Evolutionary conservation across 202 grass and related monocot genomes (phyloP).

Genomic region (Schoenoplectus triqueter): DNA sequence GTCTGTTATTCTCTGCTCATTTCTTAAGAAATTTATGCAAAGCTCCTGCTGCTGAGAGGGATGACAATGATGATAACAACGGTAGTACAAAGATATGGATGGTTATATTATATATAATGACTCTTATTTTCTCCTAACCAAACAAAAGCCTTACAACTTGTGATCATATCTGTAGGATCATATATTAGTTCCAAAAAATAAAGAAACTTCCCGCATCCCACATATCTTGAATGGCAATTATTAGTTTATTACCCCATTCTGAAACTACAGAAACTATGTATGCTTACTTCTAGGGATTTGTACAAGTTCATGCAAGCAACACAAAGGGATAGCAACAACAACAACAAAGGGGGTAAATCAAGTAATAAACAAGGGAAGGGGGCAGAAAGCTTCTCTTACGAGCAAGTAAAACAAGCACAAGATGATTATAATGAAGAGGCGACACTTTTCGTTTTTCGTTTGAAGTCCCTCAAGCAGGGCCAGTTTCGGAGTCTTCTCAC

Average conservation of each 20-base stretch:
- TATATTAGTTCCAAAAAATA: constrained; percentile 2
- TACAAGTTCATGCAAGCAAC: constrained; percentile 71
- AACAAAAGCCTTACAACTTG: background rate
- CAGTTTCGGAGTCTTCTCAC: constrained; percentile 97
- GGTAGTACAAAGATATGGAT: background rate
- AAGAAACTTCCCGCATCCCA: background rate
- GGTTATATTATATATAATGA: background rate
- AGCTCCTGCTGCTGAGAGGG: no score
- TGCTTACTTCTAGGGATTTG: constrained; percentile 69
- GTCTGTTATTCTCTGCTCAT: no score
- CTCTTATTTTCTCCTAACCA: background rate
- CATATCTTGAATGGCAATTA: background rate
- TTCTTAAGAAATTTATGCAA: no score
- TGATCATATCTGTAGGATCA: background rate
- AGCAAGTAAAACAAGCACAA: constrained; percentile 86
- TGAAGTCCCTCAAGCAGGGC: constrained; percentile 97
- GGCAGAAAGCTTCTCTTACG: constrained; percentile 42
- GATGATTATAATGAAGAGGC: constrained; percentile 92
- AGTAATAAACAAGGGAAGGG: constrained; percentile 67
- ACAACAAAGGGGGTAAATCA: constrained; percentile 58
- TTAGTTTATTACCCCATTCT: background rate
- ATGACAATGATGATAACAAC: no score
- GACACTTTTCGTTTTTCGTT: constrained; percentile 84
- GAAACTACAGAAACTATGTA: constrained; percentile 34
- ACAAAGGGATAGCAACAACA: constrained; percentile 71